These are phyloP conservation scores for Fusarium solani-melongenae DNA, from an alignment of 2,329 filamentous ascomycete species.

Conservation along the genomic window DNA sequence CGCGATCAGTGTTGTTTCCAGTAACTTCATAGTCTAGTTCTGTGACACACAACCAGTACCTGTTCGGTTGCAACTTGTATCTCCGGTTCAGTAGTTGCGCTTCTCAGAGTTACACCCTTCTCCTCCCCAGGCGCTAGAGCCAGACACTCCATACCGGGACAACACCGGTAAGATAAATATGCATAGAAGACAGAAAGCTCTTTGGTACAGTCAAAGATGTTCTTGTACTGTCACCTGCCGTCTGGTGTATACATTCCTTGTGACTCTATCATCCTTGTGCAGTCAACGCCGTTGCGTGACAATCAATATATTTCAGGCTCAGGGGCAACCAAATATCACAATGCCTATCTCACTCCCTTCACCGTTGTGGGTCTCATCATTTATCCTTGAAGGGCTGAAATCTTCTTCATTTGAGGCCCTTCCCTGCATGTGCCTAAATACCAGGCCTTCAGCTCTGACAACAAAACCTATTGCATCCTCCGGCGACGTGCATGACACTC, in stretches of 20 bases:
- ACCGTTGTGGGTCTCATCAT: neutral
- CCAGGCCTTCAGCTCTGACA: neutral
- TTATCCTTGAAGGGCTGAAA: neutral
- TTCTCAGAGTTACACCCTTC: neutral
- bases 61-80: neutral
- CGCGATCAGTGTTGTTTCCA: neutral
- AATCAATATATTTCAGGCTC: neutral
- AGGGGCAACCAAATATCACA: neutral
- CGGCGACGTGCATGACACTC: neutral
- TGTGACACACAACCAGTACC: too few species aligned
- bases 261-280: neutral
- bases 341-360: neutral
- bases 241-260: neutral
- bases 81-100: neutral
- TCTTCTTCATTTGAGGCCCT: neutral
- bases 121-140: neutral
- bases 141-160: neutral
- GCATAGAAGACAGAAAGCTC: neutral
- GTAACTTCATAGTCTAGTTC: too few species aligned
- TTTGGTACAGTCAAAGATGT: neutral
- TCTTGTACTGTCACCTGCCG: too few species aligned
- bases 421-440: neutral
- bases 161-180: neutral
- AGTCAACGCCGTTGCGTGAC: neutral
- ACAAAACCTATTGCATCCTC: neutral